Evolutionary conservation across 805 yeast species (phyloP), one percentile per base, ranked within the genome.

Genomic region (Metschnikowia amazonensis): DNA sequence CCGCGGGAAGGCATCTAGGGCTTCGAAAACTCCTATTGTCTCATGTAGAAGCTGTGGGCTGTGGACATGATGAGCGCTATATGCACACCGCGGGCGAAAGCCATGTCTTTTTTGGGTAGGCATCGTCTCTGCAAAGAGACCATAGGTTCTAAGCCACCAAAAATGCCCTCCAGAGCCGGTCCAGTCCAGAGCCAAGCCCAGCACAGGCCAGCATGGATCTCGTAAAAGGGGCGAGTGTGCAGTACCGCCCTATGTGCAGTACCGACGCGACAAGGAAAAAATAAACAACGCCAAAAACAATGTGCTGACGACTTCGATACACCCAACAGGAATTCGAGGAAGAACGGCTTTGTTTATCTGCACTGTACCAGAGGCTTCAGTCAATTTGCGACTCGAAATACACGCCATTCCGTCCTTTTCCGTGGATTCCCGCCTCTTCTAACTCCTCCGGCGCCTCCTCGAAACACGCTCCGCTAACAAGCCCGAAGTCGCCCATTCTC

Each of bases 201-300:
- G 16, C 16, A 11, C 13, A 8, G 18, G 25, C 16, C 36, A 9
- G 16, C 4, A n/a, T 34, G 25, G 41, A 37, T 37, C 41, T 37
- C 32, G 41, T 37, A 37, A 37, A 37, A 5, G 5, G 1, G 6
- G 1, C 10, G 9, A 4, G 25, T 20, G 10, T 37, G 33, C 41
- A 37, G 33, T 17, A 7, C 11, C 5, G 10, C 4, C 5, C 17
- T n/a, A n/a, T 28, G 20, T 37, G 24, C 41, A 37, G 27, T 27
- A n/a, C 41, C 21, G n/a, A 37, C 41, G 41, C 41, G 41, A 37
- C 33, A 3, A 18, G 25, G 32, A 37, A 28, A 37, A 37, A 37
- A 37, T 28, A 37, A 37, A 37, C 41, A 37, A 37, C 28, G 16
- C 36, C 36, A 37, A 29, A 21, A 37, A 37, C 41, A 37, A 28